Evolutionary conservation across 2,329 filamentous ascomycete genomes (phyloP).

Genomic region (Penicillium rolfsii): DNA sequence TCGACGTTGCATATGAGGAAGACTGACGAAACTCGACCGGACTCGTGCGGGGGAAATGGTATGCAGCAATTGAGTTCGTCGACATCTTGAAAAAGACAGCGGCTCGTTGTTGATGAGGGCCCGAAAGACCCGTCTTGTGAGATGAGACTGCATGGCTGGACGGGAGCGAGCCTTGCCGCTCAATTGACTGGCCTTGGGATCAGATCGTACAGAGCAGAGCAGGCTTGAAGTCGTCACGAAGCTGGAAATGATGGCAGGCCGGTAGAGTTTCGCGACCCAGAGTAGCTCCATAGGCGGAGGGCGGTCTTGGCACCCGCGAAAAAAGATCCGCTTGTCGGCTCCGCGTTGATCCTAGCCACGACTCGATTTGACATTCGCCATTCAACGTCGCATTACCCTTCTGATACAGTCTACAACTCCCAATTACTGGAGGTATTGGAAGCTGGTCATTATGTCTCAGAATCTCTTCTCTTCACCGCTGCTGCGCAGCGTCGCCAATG

Average conservation of each 20-base stretch:
- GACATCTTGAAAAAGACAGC: slow-evolving; percentile 45
- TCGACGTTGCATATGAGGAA: slow-evolving; percentile 43
- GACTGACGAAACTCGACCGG: slow-evolving; percentile 32
- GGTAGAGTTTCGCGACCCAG: slow-evolving; percentile 28
- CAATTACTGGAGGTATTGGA: not conserved
- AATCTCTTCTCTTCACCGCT: slow-evolving; percentile 34
- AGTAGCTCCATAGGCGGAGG: slow-evolving; percentile 29
- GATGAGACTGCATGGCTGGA: slow-evolving; percentile 48
- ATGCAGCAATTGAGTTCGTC: slow-evolving; percentile 37
- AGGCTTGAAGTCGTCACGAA: not conserved
- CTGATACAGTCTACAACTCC: not conserved
- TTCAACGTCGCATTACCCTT: not conserved
- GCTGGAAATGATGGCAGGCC: not conserved
- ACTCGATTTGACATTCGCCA: not conserved
- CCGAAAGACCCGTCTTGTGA: slow-evolving; percentile 50
- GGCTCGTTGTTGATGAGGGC: slow-evolving; percentile 51
- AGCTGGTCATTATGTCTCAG: slow-evolving; percentile 32
- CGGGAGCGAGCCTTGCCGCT: not conserved
- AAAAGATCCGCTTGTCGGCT: slow-evolving; percentile 32
- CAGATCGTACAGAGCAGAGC: not conserved
- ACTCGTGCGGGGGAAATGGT: slow-evolving; percentile 36
- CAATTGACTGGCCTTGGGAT: slow-evolving; percentile 2
- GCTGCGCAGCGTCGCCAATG: slow-evolving; percentile 31
- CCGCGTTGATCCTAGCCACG: slow-evolving; percentile 22
- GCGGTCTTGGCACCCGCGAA: slow-evolving; percentile 36